A percentile compares a stretch with the other conserved stretches of the same genome.
Conservation (phyloP, 306 rosid genomes). For the Benincasa hispida region DNA sequence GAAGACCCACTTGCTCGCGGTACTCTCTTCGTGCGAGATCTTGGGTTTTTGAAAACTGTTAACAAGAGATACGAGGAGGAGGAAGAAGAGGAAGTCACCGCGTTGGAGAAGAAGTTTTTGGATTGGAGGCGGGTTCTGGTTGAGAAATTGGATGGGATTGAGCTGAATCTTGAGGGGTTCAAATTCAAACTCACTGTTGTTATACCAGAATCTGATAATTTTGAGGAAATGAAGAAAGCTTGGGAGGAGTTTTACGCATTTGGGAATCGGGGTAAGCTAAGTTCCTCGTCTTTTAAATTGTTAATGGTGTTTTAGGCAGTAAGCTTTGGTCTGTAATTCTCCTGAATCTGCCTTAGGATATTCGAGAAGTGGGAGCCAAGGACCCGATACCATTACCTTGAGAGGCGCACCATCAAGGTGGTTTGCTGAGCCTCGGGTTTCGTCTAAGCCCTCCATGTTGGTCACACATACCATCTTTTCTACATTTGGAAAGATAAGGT, state of each 20-base stretch:
- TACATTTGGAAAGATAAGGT: constrained; percentile 83
- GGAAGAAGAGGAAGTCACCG: constrained; percentile 16
- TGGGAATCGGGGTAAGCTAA: constrained; percentile 37
- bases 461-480: constrained; percentile 91
- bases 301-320: background rate
- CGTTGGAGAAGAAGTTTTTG: constrained; percentile 31
- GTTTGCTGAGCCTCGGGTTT: constrained; percentile 90
- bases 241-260: constrained; percentile 65
- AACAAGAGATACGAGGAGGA: constrained; percentile 7
- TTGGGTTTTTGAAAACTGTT: constrained; percentile 20
- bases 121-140: constrained; percentile 45
- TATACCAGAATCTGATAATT: constrained; percentile 51
- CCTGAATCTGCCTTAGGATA: constrained; percentile 19
- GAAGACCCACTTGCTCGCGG: constrained; percentile 65
- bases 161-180: constrained; percentile 65
- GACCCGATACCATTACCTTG: constrained; percentile 58
- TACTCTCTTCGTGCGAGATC: constrained; percentile 46
- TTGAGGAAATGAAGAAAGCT: constrained; percentile 36
- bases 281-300: background rate
- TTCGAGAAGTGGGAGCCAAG: constrained; percentile 37
- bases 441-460: constrained; percentile 88
- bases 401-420: constrained; percentile 75
- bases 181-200: constrained; percentile 42
- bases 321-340: background rate
- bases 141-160: constrained; percentile 61